Evolutionary conservation across 73 alveolate genomes (phyloP).

Genomic region (Paramecium octaurelia): DNA sequence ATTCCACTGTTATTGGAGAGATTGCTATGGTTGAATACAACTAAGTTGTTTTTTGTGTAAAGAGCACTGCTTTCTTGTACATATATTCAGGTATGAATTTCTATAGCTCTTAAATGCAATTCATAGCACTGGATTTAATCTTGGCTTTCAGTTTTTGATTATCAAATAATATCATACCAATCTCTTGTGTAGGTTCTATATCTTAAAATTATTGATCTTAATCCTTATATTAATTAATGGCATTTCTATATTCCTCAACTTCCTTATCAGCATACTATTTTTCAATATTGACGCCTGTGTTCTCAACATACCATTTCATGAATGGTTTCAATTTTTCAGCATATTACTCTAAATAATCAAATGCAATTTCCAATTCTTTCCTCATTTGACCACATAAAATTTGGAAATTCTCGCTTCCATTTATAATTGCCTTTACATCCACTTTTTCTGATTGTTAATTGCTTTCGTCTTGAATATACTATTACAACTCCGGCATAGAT

Average conservation of each 20-base stretch:
- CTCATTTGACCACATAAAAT: conserved; percentile 53
- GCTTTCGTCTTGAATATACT: conserved; percentile 67
- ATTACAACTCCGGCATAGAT: conserved; percentile 68
- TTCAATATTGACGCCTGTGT: conserved; percentile 60
- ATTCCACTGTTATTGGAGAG: conserved; percentile 74
- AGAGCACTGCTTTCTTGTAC: conserved; percentile 56
- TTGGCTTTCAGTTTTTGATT: conserved; percentile 63
- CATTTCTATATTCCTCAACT: conserved; percentile 69
- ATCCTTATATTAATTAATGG: conserved; percentile 59
- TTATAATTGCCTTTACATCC: conserved; percentile 70
- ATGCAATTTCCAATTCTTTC: conserved; percentile 66
- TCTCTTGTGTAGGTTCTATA: conserved; percentile 68
- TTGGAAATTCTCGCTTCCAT: conserved; percentile 64
- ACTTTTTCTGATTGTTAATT: conserved; percentile 63
- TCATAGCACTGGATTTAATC: conserved; percentile 64
- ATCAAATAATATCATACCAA: conserved; percentile 72
- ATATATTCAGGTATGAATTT: conserved; percentile 62
- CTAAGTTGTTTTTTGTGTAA: conserved; percentile 25
- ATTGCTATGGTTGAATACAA: conserved; percentile 45
- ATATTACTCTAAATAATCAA: conserved; percentile 62
- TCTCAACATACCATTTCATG: conserved; percentile 70
- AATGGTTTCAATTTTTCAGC: conserved; percentile 62
- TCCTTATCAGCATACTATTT: conserved; percentile 65
- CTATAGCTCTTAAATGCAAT: conserved; percentile 53
- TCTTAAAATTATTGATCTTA: conserved; percentile 65